Base-by-base conservation (phyloP, 192 early-diverging fungal species). In the Hyaloraphidium curvatum region DNA sequence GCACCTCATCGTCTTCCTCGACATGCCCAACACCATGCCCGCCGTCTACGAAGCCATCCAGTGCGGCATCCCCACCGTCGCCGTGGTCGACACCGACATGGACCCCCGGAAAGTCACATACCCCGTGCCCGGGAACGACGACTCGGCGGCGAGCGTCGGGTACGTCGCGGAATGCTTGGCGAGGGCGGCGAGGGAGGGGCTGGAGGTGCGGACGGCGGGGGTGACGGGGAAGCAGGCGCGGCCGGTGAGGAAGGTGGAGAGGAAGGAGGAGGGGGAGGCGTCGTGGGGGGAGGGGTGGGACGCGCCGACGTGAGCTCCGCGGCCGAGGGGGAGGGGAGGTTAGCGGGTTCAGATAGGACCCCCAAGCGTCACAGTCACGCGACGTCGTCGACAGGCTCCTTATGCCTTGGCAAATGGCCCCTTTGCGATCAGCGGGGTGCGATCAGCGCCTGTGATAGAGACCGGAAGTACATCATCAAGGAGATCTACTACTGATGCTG, bases 91-190 rank as follows among this genome's bases (percentile, higher is more conserved):
- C 61, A 91, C 89, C 22, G 86, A 97, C 69, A 82, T 78, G 61
- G 80, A 92, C 62, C 89, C 92, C 28, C 66, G 74, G 13, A 56
- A 58, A 4, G 88, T 94, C 28, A 81, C 84, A 1, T 97, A 92
- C 62, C 82, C 89, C 16, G 86, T 97, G 30, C 88, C 92, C 0
- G 90, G 83, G 43, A 97, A 97, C 63, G 92, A 97, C 58, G 90
- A 97, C 61, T 80, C 84, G 2, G 56, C 84, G 22, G 64, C 73
- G 11, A 79, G 77, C 31, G 73, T 97, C 7, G 76, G 80, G 50
- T 62, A 92, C 27, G 69, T 97, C 3, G 84, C 87, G 13, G 79
- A 76, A n/a, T 77, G 90, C 0, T 54, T 97, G 22, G 77, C 82
- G 3, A 63, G 69, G 31, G 86, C 82, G 29, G 74, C 75, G 25